These are phyloP conservation scores for Dalbergia cultrata DNA, from an alignment of 306 rosid species.

Conservation along the genomic window DNA sequence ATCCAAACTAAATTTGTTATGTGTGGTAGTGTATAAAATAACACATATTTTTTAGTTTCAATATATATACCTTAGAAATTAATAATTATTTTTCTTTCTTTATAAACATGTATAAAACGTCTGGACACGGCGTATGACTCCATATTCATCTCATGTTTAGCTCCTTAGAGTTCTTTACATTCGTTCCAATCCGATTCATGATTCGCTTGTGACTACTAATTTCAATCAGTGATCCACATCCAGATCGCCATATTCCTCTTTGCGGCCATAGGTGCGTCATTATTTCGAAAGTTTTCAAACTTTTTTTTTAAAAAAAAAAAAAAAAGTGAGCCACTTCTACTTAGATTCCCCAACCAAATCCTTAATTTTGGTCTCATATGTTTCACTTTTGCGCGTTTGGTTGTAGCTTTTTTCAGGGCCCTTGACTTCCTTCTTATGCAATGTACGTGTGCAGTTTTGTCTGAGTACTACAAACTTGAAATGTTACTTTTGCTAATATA, in stretches of 20 bases:
- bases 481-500: no score
- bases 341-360: neutral
- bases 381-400: no score
- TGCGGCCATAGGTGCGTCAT: neutral
- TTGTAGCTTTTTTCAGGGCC: no score
- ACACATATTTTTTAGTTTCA: neutral
- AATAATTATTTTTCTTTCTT: neutral
- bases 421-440: no score
- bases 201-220: neutral
- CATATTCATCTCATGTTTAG: neutral
- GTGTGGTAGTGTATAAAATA: neutral
- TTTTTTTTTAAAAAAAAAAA: no score
- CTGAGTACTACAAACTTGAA: no score
- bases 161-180: neutral
- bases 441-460: no score
- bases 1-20: neutral
- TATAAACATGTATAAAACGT: neutral
- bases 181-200: neutral
- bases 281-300: neutral
- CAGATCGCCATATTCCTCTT: neutral
- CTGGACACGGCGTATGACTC: neutral
- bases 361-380: neutral
- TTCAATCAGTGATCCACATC: neutral
- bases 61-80: neutral
- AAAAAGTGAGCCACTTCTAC: neutral